These are phyloP conservation scores for Yamadazyma buinensis DNA, from an alignment of 1,139 yeast species.

Conservation along the genomic window DNA sequence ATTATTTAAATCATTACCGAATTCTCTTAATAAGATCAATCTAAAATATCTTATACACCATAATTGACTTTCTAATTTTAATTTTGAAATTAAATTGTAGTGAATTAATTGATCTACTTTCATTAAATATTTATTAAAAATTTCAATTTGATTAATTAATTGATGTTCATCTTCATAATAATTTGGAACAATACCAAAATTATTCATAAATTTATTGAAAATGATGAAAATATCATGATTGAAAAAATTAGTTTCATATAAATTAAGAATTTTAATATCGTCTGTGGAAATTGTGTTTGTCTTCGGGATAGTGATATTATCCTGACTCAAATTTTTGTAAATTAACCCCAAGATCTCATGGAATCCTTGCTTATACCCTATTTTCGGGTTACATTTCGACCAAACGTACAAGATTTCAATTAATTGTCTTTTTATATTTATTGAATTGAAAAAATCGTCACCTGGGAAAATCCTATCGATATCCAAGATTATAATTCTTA, in stretches of 20 bases:
- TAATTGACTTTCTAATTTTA: constrained; percentile 55
- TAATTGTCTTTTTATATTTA: constrained; percentile 33
- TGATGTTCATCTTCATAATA: constrained; percentile 42
- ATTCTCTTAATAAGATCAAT: constrained; percentile 53
- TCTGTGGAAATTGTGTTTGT: constrained; percentile 31
- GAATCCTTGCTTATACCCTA: constrained; percentile 67
- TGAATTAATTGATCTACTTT: constrained; percentile 47
- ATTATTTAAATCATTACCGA: constrained; percentile 40
- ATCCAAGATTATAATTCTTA: constrained; percentile 56
- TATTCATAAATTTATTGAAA: constrained; percentile 40
- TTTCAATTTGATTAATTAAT: constrained; percentile 43
- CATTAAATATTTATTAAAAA: constrained; percentile 44
- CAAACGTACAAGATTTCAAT: constrained; percentile 53
- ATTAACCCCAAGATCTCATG: constrained; percentile 66
- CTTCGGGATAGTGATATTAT: constrained; percentile 33
- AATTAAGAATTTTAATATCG: constrained; percentile 31
- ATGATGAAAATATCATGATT: constrained; percentile 46
- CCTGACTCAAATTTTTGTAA: constrained; percentile 45
- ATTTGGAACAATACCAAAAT: constrained; percentile 32
- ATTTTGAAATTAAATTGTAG: constrained; percentile 41
- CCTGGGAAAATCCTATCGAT: constrained; percentile 62
- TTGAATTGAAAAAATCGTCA: constrained; percentile 45
- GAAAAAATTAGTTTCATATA: constrained; percentile 37
- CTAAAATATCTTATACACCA: constrained; percentile 70
- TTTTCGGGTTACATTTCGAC: constrained; percentile 47